phyloP scores from a whole-genome alignment of 176 grass and related monocot genomes.

The Ensete ventricosum region DNA sequence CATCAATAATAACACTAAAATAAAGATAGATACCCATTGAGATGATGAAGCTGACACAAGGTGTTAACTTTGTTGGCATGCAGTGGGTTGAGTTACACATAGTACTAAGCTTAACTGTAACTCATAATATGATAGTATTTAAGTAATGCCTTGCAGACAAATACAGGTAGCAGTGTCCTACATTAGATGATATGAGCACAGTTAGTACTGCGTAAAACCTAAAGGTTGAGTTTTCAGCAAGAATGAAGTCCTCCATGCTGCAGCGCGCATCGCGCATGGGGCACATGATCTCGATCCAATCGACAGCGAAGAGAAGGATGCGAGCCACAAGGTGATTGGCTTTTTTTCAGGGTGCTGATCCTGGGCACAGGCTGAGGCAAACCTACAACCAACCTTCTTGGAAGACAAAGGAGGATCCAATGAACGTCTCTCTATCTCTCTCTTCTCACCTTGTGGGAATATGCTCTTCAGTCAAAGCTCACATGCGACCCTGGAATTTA shows the following conservation, averaged over 20 bases:
- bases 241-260: too few species aligned
- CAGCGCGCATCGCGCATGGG: background rate
- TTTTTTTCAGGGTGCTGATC: background rate
- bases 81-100: background rate
- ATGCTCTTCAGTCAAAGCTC: too few species aligned
- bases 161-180: too few species aligned
- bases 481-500: too few species aligned
- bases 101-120: background rate
- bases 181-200: background rate
- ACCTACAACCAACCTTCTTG: background rate
- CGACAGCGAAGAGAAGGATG: background rate
- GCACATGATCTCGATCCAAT: background rate
- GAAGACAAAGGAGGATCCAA: background rate
- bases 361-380: background rate
- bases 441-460: too few species aligned
- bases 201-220: background rate
- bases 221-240: too few species aligned
- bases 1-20: background rate
- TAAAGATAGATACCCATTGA: background rate
- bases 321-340: background rate
- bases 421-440: background rate
- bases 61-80: background rate
- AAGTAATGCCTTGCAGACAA: too few species aligned
- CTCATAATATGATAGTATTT: background rate
- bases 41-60: background rate